Evolutionary conservation across 495 filamentous ascomycete genomes (phyloP).

Genomic region (Thermothielavioides terrestris): DNA sequence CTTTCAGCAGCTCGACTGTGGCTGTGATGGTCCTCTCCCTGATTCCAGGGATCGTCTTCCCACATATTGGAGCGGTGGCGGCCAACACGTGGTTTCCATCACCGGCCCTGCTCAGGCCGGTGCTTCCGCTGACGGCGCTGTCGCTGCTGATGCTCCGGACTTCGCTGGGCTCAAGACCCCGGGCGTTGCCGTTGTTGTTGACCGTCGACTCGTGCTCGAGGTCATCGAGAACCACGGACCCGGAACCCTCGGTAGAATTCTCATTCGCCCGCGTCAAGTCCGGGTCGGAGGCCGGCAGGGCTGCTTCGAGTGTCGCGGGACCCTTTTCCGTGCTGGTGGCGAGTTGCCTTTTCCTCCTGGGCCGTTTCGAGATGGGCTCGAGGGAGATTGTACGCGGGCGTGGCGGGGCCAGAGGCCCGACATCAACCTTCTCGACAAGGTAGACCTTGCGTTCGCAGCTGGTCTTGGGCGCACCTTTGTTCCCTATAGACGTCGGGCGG

Average conservation of each 20-base stretch:
- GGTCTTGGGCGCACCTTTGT: constrained; percentile 50
- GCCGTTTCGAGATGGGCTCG: constrained; percentile 57
- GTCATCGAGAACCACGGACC: constrained; percentile 32
- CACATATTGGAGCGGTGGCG: constrained; percentile 3
- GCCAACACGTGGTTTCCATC: constrained; percentile 19
- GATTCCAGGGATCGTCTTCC: constrained; percentile 12
- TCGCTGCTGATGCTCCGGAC: constrained; percentile 41
- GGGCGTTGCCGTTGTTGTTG: constrained; percentile 13
- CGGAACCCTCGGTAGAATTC: constrained; percentile 35
- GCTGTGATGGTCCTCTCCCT: constrained; percentile 70
- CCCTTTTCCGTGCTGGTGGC: constrained; percentile 16
- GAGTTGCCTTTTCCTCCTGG: constrained; percentile 42
- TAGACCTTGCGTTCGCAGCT: constrained; percentile 73
- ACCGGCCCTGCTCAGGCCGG: constrained; percentile 29
- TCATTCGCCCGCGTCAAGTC: constrained; percentile 34
- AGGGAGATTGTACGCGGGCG: constrained; percentile 70
- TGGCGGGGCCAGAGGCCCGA: constrained; percentile 44
- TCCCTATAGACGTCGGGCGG: constrained; percentile 67
- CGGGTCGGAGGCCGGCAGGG: constrained; percentile 27
- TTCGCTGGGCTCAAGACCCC: constrained; percentile 32
- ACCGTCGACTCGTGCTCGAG: constrained; percentile 16
- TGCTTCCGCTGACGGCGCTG: constrained; percentile 36
- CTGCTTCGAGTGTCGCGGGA: constrained; percentile 19
- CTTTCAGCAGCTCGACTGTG: constrained; percentile 71
- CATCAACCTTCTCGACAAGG: constrained; percentile 61